A percentile compares a stretch with the other conserved stretches of the same genome.
Conservation (phyloP, 495 filamentous ascomycete species). For the Thermochaetoides thermophila region DNA sequence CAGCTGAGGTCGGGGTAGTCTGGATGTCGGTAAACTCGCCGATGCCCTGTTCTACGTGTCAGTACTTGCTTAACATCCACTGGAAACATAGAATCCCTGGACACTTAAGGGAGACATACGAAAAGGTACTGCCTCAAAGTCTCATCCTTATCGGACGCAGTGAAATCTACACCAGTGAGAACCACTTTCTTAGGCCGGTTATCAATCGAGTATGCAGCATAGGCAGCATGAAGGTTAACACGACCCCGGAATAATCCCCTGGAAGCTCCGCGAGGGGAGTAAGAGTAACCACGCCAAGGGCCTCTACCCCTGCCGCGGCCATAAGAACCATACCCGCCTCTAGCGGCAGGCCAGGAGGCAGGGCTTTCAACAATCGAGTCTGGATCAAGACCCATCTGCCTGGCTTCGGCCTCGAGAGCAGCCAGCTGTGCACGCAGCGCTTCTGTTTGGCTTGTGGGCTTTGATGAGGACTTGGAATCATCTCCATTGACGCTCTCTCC, state of each 20-base stretch:
- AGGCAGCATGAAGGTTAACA: constrained; percentile 37
- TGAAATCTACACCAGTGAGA: constrained; percentile 54
- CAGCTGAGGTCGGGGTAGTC: constrained; percentile 43
- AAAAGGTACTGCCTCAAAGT: constrained; percentile 72
- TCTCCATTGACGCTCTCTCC: constrained; percentile 11
- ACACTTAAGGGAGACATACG: constrained; percentile 36
- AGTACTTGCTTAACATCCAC: too few relatives aligned
- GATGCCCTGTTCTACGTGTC: constrained; percentile 65
- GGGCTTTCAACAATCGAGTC: constrained; percentile 28
- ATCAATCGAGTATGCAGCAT: constrained; percentile 67
- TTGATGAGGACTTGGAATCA: constrained; percentile 4
- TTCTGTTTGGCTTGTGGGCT: constrained; percentile 26
- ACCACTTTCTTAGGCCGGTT: constrained; percentile 69
- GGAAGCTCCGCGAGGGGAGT: constrained; percentile 26
- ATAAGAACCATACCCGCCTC: constrained; percentile 24
- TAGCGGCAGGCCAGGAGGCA: constrained; percentile 17
- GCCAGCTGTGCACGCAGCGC: constrained; percentile 68
- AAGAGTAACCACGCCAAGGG: constrained; percentile 21
- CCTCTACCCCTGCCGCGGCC: constrained; percentile 35
- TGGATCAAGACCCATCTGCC: constrained; percentile 59
- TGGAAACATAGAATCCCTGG: too few relatives aligned
- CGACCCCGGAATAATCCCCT: constrained; percentile 44
- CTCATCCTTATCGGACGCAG: constrained; percentile 58
- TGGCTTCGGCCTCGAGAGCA: constrained; percentile 71
- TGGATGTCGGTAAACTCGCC: constrained; percentile 73